Conservation (phyloP, 2,329 filamentous ascomycete genomes). For the Calonectria pauciramosa region DNA sequence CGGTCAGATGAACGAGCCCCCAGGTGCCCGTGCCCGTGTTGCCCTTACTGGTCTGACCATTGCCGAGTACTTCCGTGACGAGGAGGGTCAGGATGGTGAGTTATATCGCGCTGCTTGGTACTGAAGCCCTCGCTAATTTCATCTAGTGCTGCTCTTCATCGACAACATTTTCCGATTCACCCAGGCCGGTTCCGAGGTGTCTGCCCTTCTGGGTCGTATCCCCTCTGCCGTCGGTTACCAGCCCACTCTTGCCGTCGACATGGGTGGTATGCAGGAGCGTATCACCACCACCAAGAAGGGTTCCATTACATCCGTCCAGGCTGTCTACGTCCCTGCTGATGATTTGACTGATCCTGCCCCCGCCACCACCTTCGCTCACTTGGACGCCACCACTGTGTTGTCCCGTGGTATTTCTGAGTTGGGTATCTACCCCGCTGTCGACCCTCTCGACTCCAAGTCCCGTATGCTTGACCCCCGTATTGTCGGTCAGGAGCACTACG, state of each 20-base stretch:
- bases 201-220: slow-evolving; percentile 98
- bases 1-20: slow-evolving; percentile 99
- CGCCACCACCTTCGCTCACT: slow-evolving; percentile 99
- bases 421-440: slow-evolving; percentile 99
- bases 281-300: slow-evolving; percentile 99
- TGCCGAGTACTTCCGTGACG: slow-evolving; percentile 85
- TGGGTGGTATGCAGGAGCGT: slow-evolving; percentile 99
- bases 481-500: slow-evolving; percentile 98
- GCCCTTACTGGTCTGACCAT: slow-evolving; percentile 90
- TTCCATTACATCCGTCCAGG: slow-evolving; percentile 99
- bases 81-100: slow-evolving; percentile 87
- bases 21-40: slow-evolving; percentile 99
- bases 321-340: slow-evolving; percentile 99
- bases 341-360: slow-evolving; percentile 99
- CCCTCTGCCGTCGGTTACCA: slow-evolving; percentile 99
- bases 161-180: slow-evolving; percentile 99
- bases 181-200: slow-evolving; percentile 99
- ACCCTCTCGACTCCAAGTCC: slow-evolving; percentile 99
- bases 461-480: slow-evolving; percentile 99
- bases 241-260: slow-evolving; percentile 97
- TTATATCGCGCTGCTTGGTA: slow-evolving; percentile 24
- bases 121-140: slow-evolving; percentile 10
- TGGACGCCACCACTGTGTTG: slow-evolving; percentile 99
- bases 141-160: slow-evolving; percentile 93
- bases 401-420: slow-evolving; percentile 99